Percentiles rank a stretch among this genome's conserved stretches.
Evolutionary conservation across 352 stramenopile genomes (phyloP).

Genomic region (Albugo laibachii): DNA sequence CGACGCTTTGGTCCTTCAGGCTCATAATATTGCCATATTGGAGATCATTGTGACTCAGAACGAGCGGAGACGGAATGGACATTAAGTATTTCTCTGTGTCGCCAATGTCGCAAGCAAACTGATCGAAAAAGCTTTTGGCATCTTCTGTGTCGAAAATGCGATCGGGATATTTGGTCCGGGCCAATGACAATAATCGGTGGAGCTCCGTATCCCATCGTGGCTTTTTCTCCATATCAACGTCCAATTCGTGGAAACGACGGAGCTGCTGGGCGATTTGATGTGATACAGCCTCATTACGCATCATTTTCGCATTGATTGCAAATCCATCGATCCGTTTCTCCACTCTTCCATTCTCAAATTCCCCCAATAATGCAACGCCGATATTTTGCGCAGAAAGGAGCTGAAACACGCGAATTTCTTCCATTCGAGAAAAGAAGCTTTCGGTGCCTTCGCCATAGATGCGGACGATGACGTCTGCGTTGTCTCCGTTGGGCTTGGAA

Average conservation of each 20-base stretch:
- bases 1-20: slow-evolving; percentile 19
- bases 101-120: slow-evolving; percentile 22
- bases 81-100: slow-evolving; percentile 30
- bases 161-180: slow-evolving; percentile 26
- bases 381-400: slow-evolving; percentile 46
- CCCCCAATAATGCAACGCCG: slow-evolving; percentile 45
- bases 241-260: slow-evolving; percentile 41
- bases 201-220: slow-evolving; percentile 36
- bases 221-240: slow-evolving; percentile 37
- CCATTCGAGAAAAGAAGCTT: slow-evolving; percentile 50
- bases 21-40: slow-evolving; percentile 85
- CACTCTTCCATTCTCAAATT: slow-evolving; percentile 53
- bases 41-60: slow-evolving; percentile 86
- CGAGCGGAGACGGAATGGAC: slow-evolving; percentile 39
- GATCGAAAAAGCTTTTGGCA: slow-evolving; percentile 22
- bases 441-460: slow-evolving; percentile 70
- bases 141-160: slow-evolving; percentile 15
- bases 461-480: slow-evolving; percentile 47
- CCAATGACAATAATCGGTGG: slow-evolving; percentile 31
- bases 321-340: slow-evolving; percentile 57
- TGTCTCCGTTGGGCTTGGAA: slow-evolving; percentile 37
- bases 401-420: slow-evolving; percentile 64
- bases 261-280: slow-evolving; percentile 38
- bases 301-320: slow-evolving; percentile 44
- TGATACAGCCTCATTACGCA: slow-evolving; percentile 32